Conservation (phyloP, 1,139 yeast genomes). For the Zygoascus hellenicus region DNA sequence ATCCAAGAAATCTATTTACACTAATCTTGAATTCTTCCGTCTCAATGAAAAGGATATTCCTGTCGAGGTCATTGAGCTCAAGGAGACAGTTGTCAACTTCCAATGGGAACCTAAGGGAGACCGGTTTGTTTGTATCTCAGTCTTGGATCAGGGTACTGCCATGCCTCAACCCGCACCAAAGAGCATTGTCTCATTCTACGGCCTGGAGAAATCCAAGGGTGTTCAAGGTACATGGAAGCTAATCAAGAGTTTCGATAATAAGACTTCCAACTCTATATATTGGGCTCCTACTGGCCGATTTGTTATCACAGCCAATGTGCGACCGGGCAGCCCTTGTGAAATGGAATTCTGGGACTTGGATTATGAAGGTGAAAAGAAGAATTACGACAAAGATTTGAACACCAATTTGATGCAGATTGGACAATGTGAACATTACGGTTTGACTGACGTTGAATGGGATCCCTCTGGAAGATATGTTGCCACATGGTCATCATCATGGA, state of each 20-base stretch:
- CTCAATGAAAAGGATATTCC: conserved; percentile 86
- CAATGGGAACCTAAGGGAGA: conserved; percentile 96
- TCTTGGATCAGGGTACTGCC: conserved; percentile 30
- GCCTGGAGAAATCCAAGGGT: conserved; percentile 57
- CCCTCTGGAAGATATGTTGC: conserved; percentile 90
- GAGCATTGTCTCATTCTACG: conserved; percentile 73
- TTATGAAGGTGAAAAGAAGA: conserved; percentile 60
- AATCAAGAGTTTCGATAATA: conserved; percentile 53
- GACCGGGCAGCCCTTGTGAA: conserved; percentile 49
- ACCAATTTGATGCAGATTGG: conserved; percentile 61
- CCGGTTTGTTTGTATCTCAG: conserved; percentile 73
- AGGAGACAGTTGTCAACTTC: conserved; percentile 81
- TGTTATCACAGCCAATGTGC: conserved; percentile 68
- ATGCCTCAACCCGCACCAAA: conserved; percentile 57
- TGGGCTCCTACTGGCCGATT: conserved; percentile 97
- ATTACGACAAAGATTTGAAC: conserved; percentile 41
- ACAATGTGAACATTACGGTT: conserved; percentile 63
- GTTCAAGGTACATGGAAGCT: conserved; percentile 51
- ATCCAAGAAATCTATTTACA: conserved; percentile 84
- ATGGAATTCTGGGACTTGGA: conserved; percentile 84
- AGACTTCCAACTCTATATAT: conserved; percentile 59
- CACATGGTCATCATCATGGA: conserved; percentile 84
- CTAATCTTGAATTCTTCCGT: conserved; percentile 90
- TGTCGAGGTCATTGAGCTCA: conserved; percentile 88
- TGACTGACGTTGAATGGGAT: conserved; percentile 90